Conservation (phyloP, 2,329 filamentous ascomycete genomes). For the Emydomyces testavorans region DNA sequence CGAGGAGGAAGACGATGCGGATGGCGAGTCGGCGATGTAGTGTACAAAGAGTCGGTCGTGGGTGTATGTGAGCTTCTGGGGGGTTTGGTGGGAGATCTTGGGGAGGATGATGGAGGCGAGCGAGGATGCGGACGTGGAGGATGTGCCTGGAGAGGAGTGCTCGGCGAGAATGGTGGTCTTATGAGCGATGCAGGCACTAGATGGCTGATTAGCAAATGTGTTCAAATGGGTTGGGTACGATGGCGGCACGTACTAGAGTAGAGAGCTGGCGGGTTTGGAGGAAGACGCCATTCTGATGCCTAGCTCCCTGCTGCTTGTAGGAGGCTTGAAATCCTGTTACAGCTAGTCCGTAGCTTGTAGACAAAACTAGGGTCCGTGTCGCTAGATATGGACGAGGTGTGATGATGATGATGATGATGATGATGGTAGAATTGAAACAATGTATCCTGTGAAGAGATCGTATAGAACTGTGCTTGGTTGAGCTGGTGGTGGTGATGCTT, state of each 20-base stretch:
- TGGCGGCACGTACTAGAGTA: slow-evolving; percentile 54
- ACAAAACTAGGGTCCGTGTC: too few species aligned
- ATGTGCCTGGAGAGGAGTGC: slow-evolving; percentile 75
- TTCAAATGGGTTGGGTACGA: neutral
- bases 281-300: slow-evolving; percentile 13
- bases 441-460: too few species aligned
- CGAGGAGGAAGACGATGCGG: slow-evolving; percentile 36
- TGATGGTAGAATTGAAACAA: neutral
- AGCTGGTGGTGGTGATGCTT: too few species aligned
- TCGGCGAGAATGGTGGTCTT: slow-evolving; percentile 86
- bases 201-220: neutral
- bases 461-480: too few species aligned
- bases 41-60: slow-evolving; percentile 89
- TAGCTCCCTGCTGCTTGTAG: neutral
- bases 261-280: slow-evolving; percentile 43
- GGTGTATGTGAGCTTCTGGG: slow-evolving; percentile 88
- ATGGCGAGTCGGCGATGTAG: slow-evolving; percentile 78
- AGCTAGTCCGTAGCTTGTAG: too few species aligned
- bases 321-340: neutral
- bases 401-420: neutral
- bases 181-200: slow-evolving; percentile 84
- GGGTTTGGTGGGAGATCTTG: slow-evolving; percentile 69
- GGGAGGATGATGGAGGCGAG: slow-evolving; percentile 90
- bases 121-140: slow-evolving; percentile 72
- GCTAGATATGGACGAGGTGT: too few species aligned